These are phyloP conservation scores for Arthromyces matolae DNA, from an alignment of 768 basidiomycete species.

Conservation along the genomic window DNA sequence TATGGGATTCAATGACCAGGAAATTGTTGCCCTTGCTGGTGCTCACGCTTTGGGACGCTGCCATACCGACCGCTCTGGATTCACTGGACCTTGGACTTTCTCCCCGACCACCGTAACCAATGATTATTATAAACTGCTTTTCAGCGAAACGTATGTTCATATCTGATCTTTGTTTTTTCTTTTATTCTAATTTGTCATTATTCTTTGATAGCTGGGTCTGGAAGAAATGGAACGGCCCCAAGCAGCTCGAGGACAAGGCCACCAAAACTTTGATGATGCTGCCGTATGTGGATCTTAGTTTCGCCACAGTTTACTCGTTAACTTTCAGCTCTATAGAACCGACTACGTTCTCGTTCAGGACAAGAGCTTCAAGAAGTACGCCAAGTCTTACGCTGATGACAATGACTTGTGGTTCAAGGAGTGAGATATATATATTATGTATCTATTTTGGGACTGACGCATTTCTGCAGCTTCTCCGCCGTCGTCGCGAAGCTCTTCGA, in stretches of 20 bases:
- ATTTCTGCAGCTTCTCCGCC: slow-evolving; percentile 65
- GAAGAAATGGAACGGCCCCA: slow-evolving; percentile 93
- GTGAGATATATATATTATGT: slow-evolving; percentile 41
- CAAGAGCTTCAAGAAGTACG: slow-evolving; percentile 88
- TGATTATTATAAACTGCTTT: slow-evolving; percentile 81
- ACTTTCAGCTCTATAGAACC: slow-evolving; percentile 42
- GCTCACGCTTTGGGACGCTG: slow-evolving; percentile 96
- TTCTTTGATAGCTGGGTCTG: slow-evolving; percentile 63
- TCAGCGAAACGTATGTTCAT: slow-evolving; percentile 71
- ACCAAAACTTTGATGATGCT: slow-evolving; percentile 93
- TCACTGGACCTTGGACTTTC: slow-evolving; percentile 93
- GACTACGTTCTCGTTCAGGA: slow-evolving; percentile 88
- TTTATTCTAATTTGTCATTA: slow-evolving; percentile 1
- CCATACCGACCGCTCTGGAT: slow-evolving; percentile 82
- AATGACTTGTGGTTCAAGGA: slow-evolving; percentile 91
- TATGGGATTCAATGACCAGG: slow-evolving; percentile 97
- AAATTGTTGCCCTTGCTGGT: slow-evolving; percentile 92
- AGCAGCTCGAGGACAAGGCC: slow-evolving; percentile 91
- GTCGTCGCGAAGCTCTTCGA: slow-evolving; percentile 81
- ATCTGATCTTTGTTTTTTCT: not conserved
- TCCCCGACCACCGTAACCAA: slow-evolving; percentile 86
- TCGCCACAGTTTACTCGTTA: not conserved
- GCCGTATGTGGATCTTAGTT: slow-evolving; percentile 53
- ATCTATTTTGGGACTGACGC: slow-evolving; percentile 1
- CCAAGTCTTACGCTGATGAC: slow-evolving; percentile 83